These are phyloP conservation scores for Blepharisma undulans DNA, from an alignment of 169 alveolate genomes.

Conservation along the genomic window DNA sequence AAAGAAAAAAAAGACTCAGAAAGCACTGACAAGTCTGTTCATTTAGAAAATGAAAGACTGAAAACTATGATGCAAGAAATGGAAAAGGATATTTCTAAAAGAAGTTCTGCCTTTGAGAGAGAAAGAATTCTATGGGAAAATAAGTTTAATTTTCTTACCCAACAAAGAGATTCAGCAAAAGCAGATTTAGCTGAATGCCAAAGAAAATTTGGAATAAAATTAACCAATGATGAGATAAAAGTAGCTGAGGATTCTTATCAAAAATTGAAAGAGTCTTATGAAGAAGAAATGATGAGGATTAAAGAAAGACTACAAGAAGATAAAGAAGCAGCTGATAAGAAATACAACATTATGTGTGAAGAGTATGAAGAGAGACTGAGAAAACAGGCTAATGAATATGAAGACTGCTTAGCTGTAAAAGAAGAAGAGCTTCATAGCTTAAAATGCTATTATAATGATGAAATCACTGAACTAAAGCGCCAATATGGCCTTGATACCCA, in stretches of 20 bases:
- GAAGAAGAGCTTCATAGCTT: conserved; percentile 17
- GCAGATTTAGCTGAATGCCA: conserved; percentile 74
- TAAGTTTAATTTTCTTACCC: conserved; percentile 77
- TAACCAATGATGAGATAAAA: background rate
- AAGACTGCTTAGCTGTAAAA: conserved; percentile 20
- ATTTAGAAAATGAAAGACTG: conserved; percentile 63
- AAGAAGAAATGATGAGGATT: conserved; percentile 34
- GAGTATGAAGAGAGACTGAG: conserved; percentile 36
- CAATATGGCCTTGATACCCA: conserved; percentile 62
- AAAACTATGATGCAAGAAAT: conserved; percentile 50
- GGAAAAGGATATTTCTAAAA: conserved; percentile 65
- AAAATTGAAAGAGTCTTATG: conserved; percentile 27
- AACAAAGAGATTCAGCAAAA: conserved; percentile 81
- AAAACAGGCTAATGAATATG: background rate
- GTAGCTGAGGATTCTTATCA: background rate
- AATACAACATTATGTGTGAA: conserved; percentile 13
- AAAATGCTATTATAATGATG: conserved; percentile 3
- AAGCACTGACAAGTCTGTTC: conserved; percentile 41
- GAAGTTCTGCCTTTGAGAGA: conserved; percentile 63
- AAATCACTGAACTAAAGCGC: conserved; percentile 60
- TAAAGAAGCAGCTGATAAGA: conserved; percentile 31
- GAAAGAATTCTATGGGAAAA: conserved; percentile 87
- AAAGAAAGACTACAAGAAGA: conserved; percentile 25
- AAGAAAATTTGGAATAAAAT: conserved; percentile 76
- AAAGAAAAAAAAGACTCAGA: conserved; percentile 52